Evolutionary conservation across 176 grass and related monocot genomes (phyloP).

Genomic region (Phragmites australis): DNA sequence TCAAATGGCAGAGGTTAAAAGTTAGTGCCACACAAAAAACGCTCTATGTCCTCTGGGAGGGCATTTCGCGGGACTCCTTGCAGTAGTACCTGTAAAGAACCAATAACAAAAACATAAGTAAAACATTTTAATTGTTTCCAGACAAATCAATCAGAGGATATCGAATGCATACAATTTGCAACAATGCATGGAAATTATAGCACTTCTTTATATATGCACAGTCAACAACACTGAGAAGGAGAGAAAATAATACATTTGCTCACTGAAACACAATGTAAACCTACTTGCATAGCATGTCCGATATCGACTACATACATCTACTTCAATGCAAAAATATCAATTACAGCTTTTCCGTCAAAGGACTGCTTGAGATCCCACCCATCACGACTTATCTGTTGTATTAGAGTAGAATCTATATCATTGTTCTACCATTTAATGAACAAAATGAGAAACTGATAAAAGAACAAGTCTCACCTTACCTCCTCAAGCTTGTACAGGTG

Average conservation of each 20-base stretch:
- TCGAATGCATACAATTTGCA: not conserved
- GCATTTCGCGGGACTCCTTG: constrained; percentile 81
- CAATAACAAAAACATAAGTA: constrained; percentile 2
- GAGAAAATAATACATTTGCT: not conserved
- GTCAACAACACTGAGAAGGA: not conserved
- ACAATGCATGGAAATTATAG: not conserved
- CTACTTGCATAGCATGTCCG: not conserved
- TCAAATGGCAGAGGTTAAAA: constrained; percentile 68
- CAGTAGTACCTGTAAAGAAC: constrained; percentile 55
- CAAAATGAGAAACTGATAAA: constrained; percentile 11
- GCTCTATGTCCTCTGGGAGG: constrained; percentile 69
- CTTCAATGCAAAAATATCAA: constrained; percentile 40
- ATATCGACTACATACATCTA: constrained; percentile 15
- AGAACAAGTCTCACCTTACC: constrained; percentile 39
- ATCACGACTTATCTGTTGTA: constrained; percentile 58
- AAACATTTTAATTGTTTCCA: not conserved
- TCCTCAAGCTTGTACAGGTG: constrained; percentile 55
- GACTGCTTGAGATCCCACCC: constrained; percentile 64
- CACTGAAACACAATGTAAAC: not conserved
- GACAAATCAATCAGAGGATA: constrained; percentile 7
- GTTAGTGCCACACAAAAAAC: constrained; percentile 74
- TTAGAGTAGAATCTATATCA: constrained; percentile 32
- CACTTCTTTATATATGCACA: constrained; percentile 9
- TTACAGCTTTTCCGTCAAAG: constrained; percentile 86
- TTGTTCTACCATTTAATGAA: constrained; percentile 22